Conservation (phyloP, 768 basidiomycete species). For the Tricholoma matsutake region DNA sequence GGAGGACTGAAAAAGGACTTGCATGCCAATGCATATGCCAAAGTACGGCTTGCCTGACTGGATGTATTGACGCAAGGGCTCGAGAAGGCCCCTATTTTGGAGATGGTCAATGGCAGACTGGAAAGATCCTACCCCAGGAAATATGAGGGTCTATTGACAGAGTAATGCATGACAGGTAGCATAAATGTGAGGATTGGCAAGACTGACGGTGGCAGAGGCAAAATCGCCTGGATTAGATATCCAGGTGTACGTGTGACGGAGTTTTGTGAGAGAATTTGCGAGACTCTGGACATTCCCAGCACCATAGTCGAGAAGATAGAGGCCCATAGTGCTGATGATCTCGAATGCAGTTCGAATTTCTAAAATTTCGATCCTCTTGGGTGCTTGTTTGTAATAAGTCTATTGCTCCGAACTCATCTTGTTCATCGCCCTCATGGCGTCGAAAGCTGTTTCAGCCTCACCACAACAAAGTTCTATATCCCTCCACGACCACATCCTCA, state of each 20-base stretch:
- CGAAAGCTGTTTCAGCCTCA: slow-evolving; percentile 53
- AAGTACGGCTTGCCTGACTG: slow-evolving; percentile 89
- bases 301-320: slow-evolving; percentile 95
- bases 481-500: slow-evolving; percentile 40
- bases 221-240: slow-evolving; percentile 80
- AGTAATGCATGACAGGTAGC: slow-evolving; percentile 10
- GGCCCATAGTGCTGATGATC: slow-evolving; percentile 33
- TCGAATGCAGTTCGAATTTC: too few species aligned
- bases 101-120: slow-evolving; percentile 83
- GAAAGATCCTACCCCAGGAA: slow-evolving; percentile 96
- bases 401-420: too few species aligned
- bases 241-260: slow-evolving; percentile 90
- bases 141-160: slow-evolving; percentile 76
- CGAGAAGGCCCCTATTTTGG: slow-evolving; percentile 63
- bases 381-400: slow-evolving; percentile 2
- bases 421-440: slow-evolving; percentile 35
- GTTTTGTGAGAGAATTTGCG: slow-evolving; percentile 82
- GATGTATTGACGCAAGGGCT: slow-evolving; percentile 82
- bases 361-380: slow-evolving; percentile 13
- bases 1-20: slow-evolving; percentile 88
- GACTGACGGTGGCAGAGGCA: slow-evolving; percentile 81
- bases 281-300: slow-evolving; percentile 94
- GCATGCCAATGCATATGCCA: slow-evolving; percentile 98
- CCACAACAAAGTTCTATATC: slow-evolving; percentile 26
- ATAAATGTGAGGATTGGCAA: background rate